Evolutionary conservation across 441 rosid species (phyloP).

Genomic region (Croton setiger): DNA sequence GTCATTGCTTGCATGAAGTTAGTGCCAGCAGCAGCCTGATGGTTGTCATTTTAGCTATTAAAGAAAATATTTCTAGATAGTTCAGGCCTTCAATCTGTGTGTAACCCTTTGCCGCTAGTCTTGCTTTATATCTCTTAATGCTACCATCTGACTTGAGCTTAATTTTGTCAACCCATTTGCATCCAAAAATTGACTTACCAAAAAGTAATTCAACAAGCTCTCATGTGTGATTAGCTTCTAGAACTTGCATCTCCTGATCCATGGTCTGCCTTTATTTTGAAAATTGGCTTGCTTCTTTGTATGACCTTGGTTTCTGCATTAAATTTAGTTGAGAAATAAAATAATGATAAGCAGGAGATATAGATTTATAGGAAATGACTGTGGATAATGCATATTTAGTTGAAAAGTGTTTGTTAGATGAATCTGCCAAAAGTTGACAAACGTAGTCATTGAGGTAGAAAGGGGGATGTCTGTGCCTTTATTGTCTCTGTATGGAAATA

Average conservation of each 20-base stretch:
- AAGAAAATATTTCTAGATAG: neutral
- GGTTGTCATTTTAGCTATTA: no score
- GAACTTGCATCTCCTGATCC: neutral
- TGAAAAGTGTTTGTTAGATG: no score
- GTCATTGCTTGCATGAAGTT: no score
- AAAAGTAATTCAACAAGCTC: neutral
- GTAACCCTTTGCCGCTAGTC: neutral
- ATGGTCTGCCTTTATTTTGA: neutral
- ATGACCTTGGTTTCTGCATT: neutral
- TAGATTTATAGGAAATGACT: neutral
- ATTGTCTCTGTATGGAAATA: no score
- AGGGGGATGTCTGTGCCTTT: no score
- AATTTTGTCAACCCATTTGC: no score
- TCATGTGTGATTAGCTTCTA: neutral
- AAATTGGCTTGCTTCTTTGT: neutral
- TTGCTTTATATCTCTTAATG: neutral
- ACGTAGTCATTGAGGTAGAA: no score
- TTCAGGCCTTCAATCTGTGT: neutral
- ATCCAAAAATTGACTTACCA: neutral
- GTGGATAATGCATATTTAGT: no score
- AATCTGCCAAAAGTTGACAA: no score
- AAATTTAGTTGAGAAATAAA: no score
- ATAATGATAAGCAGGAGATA: neutral
- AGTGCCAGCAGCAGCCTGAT: no score
- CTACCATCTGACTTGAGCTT: neutral